Evolutionary conservation across 345 rosid species (phyloP), one percentile per base, ranked within the genome.

Genomic region (Erodium maritimum): DNA sequence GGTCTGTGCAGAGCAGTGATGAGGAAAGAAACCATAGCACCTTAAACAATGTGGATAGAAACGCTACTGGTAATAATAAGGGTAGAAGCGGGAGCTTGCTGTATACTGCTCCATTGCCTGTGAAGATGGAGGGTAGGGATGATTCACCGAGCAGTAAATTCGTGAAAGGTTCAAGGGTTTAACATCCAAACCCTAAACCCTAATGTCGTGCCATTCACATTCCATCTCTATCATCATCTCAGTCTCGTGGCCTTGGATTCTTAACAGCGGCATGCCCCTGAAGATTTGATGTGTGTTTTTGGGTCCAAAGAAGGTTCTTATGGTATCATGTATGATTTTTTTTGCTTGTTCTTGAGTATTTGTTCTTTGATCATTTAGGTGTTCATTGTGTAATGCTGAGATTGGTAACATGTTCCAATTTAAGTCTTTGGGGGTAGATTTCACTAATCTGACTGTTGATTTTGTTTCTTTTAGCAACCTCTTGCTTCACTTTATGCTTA

Each of bases 111-210:
- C 91, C 95, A 12, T 19, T 74, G 61, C 86, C 91, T 9, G 77
- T 77, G 60, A 84, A 84, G 79, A 87, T 82, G 88, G 91, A 87
- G 65, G 58, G 76, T 7, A 73, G 76, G 74, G 75, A 70, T 59
- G 79, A 62, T 65, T 61, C 69, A 33, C 57, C 46, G 68, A 77
- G 51, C 67, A 76, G 59, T 55, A 80, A 77, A 52, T 66, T 42
- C 12, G 48, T 10, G 48, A 37, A 37, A 37, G 46, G 4, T 11
- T 37, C 46, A 11, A 42, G 48, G 12, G 48, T 42, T 42, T 42
- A 42, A 42, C 37, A 11, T 5, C 9, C 37, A 29, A 29, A 11
- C 5, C 9, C 37, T 5, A 29, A 29, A 29, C 37, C 37, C 37
- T 29, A 29, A 29, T 29, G 37, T 29, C 4, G 37, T 29, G 37